phyloP scores from a whole-genome alignment of 2,329 filamentous ascomycete species.

The Arthroderma sp. region DNA sequence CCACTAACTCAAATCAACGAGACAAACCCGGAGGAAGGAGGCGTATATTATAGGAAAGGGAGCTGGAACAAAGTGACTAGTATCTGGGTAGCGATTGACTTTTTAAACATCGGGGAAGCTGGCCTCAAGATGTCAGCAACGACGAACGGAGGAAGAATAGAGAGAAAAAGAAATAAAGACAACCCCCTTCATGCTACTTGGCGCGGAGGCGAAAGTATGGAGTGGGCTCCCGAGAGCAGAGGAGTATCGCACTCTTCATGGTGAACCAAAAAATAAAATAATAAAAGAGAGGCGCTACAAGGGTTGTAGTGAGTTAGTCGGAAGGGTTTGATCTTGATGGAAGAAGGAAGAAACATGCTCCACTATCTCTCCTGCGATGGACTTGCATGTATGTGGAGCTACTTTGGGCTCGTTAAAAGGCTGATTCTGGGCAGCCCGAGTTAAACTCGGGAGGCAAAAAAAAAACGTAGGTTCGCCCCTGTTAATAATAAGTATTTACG shows the following conservation, averaged over 20 bases:
- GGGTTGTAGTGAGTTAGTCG: background rate
- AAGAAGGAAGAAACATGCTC: slow-evolving; percentile 1
- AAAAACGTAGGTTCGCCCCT: background rate
- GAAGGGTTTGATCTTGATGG: background rate
- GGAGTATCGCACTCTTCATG: background rate
- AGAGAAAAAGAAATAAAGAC: slow-evolving; percentile 1
- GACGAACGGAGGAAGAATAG: background rate
- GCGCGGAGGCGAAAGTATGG: background rate
- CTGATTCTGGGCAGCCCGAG: background rate
- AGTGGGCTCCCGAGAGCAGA: background rate
- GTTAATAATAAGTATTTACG: background rate
- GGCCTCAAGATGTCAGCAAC: background rate
- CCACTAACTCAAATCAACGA: background rate
- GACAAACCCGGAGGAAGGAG: background rate
- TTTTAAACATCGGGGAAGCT: background rate
- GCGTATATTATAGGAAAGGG: background rate
- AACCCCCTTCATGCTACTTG: background rate
- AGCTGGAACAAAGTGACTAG: background rate
- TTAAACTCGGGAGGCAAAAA: background rate
- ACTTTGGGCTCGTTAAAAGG: background rate
- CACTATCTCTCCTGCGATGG: slow-evolving; percentile 2
- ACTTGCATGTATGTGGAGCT: slow-evolving; percentile 1
- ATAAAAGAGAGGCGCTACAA: background rate
- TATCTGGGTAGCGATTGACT: slow-evolving; percentile 3
- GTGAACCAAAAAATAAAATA: background rate